Base-by-base conservation (phyloP, 2,329 filamentous ascomycete genomes). In the Didymellaceae sp. region DNA sequence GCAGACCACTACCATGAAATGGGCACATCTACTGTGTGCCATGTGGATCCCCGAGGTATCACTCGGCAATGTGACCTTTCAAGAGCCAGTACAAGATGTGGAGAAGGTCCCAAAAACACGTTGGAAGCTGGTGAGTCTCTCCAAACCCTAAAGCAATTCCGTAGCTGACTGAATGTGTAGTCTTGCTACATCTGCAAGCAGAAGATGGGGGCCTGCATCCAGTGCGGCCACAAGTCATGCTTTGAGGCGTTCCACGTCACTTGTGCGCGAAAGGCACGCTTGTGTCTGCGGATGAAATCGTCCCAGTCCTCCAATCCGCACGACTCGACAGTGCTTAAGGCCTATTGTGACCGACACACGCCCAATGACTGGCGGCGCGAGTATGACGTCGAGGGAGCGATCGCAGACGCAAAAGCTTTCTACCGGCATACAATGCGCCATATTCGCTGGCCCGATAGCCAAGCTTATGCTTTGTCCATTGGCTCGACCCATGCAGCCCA, bases 11-110 rank as follows among this genome's bases (percentile, higher is more conserved):
- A 89, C 90, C 2, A 91, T 92, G 2, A 94, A 96, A 75, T 99
- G 94, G 94, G 90, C 93, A 20, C 94, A 99, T 80, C 77, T 99
- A 9, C 84, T 99, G 7, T 99, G 94, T 70, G 91, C 94, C 24
- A 94, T 97, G 78, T 99, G 94, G 94, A 97, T 99, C 64, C 94
- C 94, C 0, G 94, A 99, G 75, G 91, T 97, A 6, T 93, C 90
- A 4, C 84, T 99, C 40, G 94, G 92, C 11, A 99, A 99, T 67
- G 89, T 91, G 55, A 96, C 92, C 6, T 94, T 97, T 70, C 97
- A 97, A 90, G 94, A 99, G 68, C 94, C 94, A 0, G 91, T 99
- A 41, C 95, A 94, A 80, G 94, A 97, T 62, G 90, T 99, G 26
- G 94, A 99, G 71, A 97, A 97, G 74, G 93, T 99, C 3, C 94